Percentiles rank a stretch among this genome's conserved stretches.
These are phyloP conservation scores for Nitzschia putrida DNA, from an alignment of 108 stramenopile species.

Conservation along the genomic window DNA sequence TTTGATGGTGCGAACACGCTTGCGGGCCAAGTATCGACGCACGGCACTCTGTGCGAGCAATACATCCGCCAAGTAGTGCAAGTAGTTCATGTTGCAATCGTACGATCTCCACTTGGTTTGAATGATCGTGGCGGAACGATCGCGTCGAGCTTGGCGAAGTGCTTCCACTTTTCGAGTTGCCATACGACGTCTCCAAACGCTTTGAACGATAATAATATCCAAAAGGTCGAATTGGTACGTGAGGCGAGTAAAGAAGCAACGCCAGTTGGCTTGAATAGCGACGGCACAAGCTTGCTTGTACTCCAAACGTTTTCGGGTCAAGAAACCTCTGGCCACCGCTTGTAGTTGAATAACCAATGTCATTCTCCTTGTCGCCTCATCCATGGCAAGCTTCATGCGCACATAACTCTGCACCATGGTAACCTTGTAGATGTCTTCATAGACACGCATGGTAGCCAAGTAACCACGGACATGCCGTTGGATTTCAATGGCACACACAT, in stretches of 20 bases:
- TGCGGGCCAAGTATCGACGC: slow-evolving; percentile 49
- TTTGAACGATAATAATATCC: slow-evolving; percentile 64
- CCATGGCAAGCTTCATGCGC: slow-evolving; percentile 53
- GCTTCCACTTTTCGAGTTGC: slow-evolving; percentile 16
- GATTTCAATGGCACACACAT: slow-evolving; percentile 79
- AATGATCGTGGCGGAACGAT: slow-evolving; percentile 42
- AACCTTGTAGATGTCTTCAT: slow-evolving; percentile 65
- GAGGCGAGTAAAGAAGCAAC: slow-evolving; percentile 44
- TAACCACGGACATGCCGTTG: slow-evolving; percentile 58
- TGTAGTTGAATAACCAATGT: slow-evolving; percentile 52
- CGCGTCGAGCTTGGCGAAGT: not conserved
- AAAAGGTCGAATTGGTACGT: slow-evolving; percentile 62
- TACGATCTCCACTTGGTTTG: slow-evolving; percentile 52
- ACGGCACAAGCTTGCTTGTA: slow-evolving; percentile 35
- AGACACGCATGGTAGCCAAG: slow-evolving; percentile 47
- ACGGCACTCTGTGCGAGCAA: slow-evolving; percentile 69
- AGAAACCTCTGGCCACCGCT: slow-evolving; percentile 48
- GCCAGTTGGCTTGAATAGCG: slow-evolving; percentile 56
- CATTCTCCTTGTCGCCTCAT: slow-evolving; percentile 45
- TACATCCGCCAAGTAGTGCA: slow-evolving; percentile 71
- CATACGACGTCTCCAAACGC: slow-evolving; percentile 40
- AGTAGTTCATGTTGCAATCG: slow-evolving; percentile 71
- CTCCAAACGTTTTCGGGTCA: slow-evolving; percentile 27
- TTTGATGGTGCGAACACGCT: slow-evolving; percentile 13
- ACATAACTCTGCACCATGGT: slow-evolving; percentile 60